Base-by-base conservation (phyloP, 208 protist genomes). In the Dictyostelium gargantuum region DNA sequence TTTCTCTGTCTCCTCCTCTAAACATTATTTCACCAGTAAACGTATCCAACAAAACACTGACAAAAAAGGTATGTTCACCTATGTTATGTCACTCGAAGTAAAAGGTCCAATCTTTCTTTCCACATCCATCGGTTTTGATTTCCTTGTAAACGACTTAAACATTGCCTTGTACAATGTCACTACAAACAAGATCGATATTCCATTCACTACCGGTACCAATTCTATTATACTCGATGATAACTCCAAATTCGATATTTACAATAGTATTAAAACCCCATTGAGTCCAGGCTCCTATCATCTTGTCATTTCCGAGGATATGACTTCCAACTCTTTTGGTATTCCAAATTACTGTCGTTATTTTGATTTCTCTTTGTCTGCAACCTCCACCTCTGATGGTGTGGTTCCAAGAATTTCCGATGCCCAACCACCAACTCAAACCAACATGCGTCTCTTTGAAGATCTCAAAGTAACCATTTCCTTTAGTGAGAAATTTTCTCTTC, bases 121-220 rank as follows among this genome's bases (percentile, higher is more conserved):
- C 35, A 26, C 79, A 0, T 46, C 13, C 23, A 3, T 89, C 3
- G 44, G 72, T 11, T 93, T 80, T 42, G 79, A 93, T 40, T 93
- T 86, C 68, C 40, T 93, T 32, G 54, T 70, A 1, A 93, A 93
- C 10, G 79, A 93, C 29, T 68, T 93, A 9, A 63, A 72, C 38
- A 19, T 93, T 3, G 19, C n/a, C 4, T 21, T 93, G 6, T 42
- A 1, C 8, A 77, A 11, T 35, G 35, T 50, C 1, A 56, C 54
- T 26, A 6, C 10, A 1, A 29, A 50, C 9, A 35, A 40, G 23
- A 1, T 3, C 0, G 46, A 26, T 23, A 63, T 10, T 17, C 54
- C 61, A 32, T 5, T 86, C 8, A 19, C 44, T 3, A 50, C 2
- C 1, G 91, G 91, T 61, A 46, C 21, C 15, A 54, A 89, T 26